Conservation (phyloP, 768 basidiomycete genomes). For the Mycena chlorophos region DNA sequence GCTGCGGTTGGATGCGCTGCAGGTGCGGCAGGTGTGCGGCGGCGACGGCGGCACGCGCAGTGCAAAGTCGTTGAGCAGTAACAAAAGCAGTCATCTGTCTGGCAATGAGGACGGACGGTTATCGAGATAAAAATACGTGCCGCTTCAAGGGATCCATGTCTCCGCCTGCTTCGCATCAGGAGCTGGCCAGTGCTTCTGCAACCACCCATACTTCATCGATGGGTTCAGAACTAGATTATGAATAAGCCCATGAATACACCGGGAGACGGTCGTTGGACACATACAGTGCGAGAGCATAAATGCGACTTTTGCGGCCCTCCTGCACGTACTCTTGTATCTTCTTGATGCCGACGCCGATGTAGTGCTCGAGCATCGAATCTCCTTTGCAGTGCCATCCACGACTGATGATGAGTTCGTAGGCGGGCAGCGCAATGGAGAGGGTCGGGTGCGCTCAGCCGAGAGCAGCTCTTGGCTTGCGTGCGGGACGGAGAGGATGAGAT, state of each 20-base stretch:
- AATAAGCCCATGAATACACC: background rate
- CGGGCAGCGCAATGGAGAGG: slow-evolving; percentile 32
- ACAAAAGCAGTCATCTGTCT: background rate
- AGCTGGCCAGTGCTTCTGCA: slow-evolving; percentile 18
- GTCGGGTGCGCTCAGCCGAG: slow-evolving; percentile 35
- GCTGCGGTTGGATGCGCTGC: too few species aligned
- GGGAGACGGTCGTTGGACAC: background rate
- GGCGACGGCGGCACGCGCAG: background rate
- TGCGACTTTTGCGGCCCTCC: slow-evolving; percentile 24
- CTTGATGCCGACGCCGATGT: slow-evolving; percentile 27
- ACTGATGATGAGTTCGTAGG: slow-evolving; percentile 30
- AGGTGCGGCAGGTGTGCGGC: too few species aligned
- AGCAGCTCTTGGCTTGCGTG: slow-evolving; percentile 36
- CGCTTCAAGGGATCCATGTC: slow-evolving; percentile 21
- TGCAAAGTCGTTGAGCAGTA: background rate
- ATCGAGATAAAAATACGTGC: slow-evolving; percentile 12
- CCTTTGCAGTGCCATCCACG: slow-evolving; percentile 14
- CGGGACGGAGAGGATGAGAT: slow-evolving; percentile 27
- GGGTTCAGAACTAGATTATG: slow-evolving; percentile 24
- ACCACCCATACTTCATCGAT: slow-evolving; percentile 22
- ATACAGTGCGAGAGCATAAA: slow-evolving; percentile 36
- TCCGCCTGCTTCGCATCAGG: slow-evolving; percentile 14
- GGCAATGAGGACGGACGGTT: background rate
- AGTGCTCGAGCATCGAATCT: slow-evolving; percentile 26
- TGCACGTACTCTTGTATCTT: slow-evolving; percentile 36